phyloP scores from a whole-genome alignment of 495 filamentous ascomycete species.

The Opeltia flavorubescens region DNA sequence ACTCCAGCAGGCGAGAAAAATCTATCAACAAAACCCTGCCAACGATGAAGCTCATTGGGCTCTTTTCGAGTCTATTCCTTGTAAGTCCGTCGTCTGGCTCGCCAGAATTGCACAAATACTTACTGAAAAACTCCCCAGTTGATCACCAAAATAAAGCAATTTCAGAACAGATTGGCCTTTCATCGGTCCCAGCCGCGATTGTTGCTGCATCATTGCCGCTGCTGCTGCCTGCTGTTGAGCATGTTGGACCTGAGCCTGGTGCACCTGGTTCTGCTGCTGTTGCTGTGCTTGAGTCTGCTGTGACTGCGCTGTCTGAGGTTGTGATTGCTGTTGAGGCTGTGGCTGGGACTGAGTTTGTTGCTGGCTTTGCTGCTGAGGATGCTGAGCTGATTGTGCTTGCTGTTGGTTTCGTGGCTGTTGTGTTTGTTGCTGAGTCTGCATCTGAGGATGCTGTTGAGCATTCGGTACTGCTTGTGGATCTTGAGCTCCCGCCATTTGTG shows the following conservation, averaged over 20 bases:
- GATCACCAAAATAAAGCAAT: constrained; percentile 55
- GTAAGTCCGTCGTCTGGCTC: constrained; percentile 4
- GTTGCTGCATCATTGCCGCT: constrained; percentile 33
- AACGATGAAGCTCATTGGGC: constrained; percentile 50
- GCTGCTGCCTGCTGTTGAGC: constrained; percentile 23
- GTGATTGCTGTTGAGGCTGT: constrained; percentile 28
- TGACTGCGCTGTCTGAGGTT: constrained; percentile 21
- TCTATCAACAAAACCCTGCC: constrained; percentile 58
- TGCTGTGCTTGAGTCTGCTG: constrained; percentile 19
- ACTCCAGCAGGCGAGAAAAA: constrained; percentile 63
- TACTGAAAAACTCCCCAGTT: constrained; percentile 51
- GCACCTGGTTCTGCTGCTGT: constrained; percentile 24
- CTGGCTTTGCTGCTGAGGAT: constrained; percentile 1
- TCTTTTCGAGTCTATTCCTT: constrained; percentile 35
- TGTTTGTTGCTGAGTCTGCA: constrained; percentile 1
- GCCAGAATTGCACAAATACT: constrained; percentile 15
- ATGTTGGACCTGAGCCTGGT: constrained; percentile 26
- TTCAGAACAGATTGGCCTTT: constrained; percentile 46
- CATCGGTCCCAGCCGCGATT: constrained; percentile 35
- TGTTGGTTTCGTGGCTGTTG: constrained; percentile 7
- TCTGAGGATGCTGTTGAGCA: constrained; percentile 29
- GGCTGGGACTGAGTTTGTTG: constrained; percentile 18
- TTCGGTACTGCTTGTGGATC: constrained; percentile 10
- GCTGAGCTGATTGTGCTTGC: constrained; percentile 1
- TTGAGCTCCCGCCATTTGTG: constrained; percentile 9